These are phyloP conservation scores for Linnemannia zychae DNA, from an alignment of 192 early-diverging fungal genomes.

Conservation along the genomic window DNA sequence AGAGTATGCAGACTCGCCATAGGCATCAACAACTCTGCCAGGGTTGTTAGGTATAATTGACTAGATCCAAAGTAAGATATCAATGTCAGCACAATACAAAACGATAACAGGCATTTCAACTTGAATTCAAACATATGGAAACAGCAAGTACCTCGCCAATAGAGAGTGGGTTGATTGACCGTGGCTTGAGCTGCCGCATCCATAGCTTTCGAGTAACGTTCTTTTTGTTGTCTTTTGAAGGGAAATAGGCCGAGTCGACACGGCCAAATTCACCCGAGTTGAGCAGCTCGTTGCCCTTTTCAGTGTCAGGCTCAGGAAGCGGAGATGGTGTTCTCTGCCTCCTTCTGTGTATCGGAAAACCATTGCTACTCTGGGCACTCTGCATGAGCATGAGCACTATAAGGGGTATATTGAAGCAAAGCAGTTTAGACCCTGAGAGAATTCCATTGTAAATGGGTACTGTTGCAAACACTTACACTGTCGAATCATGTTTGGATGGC, in stretches of 20 bases:
- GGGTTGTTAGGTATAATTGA: conserved; percentile 52
- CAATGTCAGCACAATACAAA: neutral
- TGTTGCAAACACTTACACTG: neutral
- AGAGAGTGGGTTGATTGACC: conserved; percentile 19
- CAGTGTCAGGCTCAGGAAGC: conserved; percentile 35
- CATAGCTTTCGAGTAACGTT: conserved; percentile 31
- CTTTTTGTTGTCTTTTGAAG: conserved; percentile 9
- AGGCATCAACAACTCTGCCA: conserved; percentile 53
- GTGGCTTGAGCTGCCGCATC: conserved; percentile 45
- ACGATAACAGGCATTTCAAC: neutral
- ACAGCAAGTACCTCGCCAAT: conserved; percentile 26
- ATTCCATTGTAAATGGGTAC: neutral
- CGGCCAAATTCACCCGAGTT: conserved; percentile 55
- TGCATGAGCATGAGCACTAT: conserved; percentile 15
- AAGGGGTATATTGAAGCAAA: neutral
- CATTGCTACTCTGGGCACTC: neutral
- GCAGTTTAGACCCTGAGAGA: neutral
- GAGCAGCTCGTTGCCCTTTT: conserved; percentile 36
- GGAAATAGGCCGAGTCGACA: conserved; percentile 34
- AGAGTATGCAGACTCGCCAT: conserved; percentile 59
- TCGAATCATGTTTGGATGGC: neutral
- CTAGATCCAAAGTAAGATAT: conserved; percentile 18
- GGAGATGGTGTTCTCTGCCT: conserved; percentile 23
- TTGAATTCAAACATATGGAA: neutral
- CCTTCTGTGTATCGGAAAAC: neutral